A percentile compares a stretch with the other conserved stretches of the same genome.
These are phyloP conservation scores for Tulasnella sp. DNA, from an alignment of 768 basidiomycete genomes.

Conservation along the genomic window DNA sequence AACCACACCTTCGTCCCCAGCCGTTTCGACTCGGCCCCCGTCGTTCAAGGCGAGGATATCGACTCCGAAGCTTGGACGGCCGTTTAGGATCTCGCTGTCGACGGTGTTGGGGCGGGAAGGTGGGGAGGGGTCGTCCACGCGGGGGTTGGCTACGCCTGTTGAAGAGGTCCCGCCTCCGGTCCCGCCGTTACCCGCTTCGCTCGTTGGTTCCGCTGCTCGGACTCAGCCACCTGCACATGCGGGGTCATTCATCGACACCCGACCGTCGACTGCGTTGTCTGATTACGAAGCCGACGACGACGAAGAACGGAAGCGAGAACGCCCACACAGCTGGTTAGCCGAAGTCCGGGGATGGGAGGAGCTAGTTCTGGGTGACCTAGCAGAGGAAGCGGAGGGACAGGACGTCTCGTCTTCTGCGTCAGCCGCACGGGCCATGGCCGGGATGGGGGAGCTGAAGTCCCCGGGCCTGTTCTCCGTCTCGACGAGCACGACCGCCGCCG, in stretches of 20 bases:
- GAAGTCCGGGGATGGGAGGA: background rate
- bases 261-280: background rate
- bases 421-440: background rate
- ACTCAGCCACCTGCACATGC: no score
- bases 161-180: background rate
- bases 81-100: background rate
- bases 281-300: constrained; percentile 4
- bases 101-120: background rate
- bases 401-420: no score
- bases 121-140: background rate
- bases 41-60: no score
- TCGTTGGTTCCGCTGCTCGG: background rate
- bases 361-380: background rate
- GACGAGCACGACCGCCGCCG: no score
- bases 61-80: background rate
- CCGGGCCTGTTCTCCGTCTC: background rate
- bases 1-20: no score
- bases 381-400: no score
- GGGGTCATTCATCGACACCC: no score
- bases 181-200: background rate
- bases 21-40: no score
- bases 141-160: background rate
- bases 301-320: background rate
- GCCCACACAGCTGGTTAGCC: no score
- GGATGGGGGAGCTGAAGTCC: background rate